These are phyloP conservation scores for Chalciporus sphaerocephalus DNA, from an alignment of 768 basidiomycete species.

Conservation along the genomic window DNA sequence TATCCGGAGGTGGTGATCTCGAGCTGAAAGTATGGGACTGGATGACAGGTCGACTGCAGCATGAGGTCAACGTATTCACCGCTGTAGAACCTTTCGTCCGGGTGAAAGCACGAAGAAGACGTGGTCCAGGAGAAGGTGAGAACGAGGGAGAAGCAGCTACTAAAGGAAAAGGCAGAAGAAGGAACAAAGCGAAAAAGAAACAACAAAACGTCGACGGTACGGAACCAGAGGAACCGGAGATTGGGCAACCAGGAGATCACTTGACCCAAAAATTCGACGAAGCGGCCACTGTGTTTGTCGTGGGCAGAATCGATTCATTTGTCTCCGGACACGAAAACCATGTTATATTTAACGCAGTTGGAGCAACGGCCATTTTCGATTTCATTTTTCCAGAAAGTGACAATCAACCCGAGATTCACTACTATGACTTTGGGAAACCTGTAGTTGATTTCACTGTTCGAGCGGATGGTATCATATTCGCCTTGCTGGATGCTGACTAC, in stretches of 20 bases:
- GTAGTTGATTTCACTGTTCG: constrained; percentile 53
- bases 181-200: constrained; percentile 19
- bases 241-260: not conserved
- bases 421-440: constrained; percentile 52
- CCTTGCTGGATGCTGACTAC: constrained; percentile 49
- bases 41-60: constrained; percentile 53
- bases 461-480: constrained; percentile 39
- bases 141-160: constrained; percentile 18
- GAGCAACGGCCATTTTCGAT: constrained; percentile 66
- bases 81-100: constrained; percentile 46
- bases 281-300: constrained; percentile 46
- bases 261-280: constrained; percentile 17
- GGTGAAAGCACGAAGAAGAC: constrained; percentile 29
- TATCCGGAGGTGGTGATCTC: constrained; percentile 88
- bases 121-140: constrained; percentile 30
- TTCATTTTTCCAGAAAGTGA: constrained; percentile 32
- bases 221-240: constrained; percentile 20
- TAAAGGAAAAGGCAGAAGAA: constrained; percentile 13
- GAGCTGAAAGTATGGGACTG: constrained; percentile 77
- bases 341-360: constrained; percentile 66
- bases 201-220: constrained; percentile 13
- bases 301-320: constrained; percentile 52
- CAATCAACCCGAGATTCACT: constrained; percentile 27
- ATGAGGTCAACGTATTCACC: constrained; percentile 49
- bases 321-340: constrained; percentile 33